These are phyloP conservation scores for Xylariaceae sp. DNA, from an alignment of 2,329 filamentous ascomycete genomes.

Conservation along the genomic window DNA sequence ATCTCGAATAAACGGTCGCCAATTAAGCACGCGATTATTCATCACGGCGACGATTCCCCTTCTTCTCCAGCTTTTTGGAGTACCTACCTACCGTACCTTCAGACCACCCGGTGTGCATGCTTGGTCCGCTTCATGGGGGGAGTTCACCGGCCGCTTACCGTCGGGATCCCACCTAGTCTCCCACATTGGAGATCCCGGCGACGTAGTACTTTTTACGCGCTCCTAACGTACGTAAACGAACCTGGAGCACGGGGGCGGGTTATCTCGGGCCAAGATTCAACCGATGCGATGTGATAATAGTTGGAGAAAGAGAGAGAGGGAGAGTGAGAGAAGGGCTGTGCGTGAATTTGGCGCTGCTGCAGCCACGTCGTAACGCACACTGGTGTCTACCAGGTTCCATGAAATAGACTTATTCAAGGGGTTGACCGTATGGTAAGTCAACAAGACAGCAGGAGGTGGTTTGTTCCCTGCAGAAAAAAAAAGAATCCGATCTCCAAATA, in stretches of 20 bases:
- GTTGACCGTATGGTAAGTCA: too few relatives aligned
- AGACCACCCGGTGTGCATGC: neutral
- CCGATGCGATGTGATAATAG: neutral
- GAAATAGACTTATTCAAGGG: too few relatives aligned
- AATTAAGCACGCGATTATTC: neutral
- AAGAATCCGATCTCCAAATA: neutral
- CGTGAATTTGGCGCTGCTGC: too few relatives aligned
- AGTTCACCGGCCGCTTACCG: neutral
- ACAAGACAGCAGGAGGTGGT: too few relatives aligned
- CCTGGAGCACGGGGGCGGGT: neutral
- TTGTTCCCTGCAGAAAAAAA: neutral
- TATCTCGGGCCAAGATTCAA: constrained; percentile 1
- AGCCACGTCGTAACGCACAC: too few relatives aligned
- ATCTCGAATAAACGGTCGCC: too few relatives aligned
- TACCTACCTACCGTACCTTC: too few relatives aligned
- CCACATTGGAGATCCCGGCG: neutral
- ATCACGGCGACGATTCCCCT: neutral
- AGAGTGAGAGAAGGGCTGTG: too few relatives aligned
- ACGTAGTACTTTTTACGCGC: neutral
- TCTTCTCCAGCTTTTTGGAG: neutral
- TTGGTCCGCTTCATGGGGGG: neutral
- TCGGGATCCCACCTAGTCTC: neutral
- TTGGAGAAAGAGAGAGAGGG: neutral
- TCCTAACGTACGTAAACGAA: neutral
- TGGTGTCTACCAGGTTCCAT: too few relatives aligned